phyloP scores from a whole-genome alignment of 2,329 filamentous ascomycete species.

The Aureobasidium sp. region DNA sequence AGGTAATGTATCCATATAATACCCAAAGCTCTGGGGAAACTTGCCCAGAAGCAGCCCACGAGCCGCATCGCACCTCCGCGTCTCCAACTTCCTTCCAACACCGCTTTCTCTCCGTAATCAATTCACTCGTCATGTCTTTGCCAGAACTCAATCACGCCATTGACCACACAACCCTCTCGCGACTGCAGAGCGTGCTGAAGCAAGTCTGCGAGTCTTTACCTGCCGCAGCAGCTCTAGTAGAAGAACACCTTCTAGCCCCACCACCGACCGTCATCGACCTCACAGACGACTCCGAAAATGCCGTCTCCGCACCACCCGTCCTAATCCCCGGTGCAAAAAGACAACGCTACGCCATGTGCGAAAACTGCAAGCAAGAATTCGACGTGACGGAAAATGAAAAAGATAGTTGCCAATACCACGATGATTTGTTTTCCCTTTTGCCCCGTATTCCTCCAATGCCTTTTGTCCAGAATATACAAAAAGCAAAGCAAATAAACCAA shows the following conservation, averaged over 20 bases:
- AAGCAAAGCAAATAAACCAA: too few species aligned
- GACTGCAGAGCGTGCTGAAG: neutral
- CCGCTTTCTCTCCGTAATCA: neutral
- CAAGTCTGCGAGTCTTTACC: neutral
- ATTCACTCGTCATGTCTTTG: neutral
- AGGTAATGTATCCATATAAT: neutral
- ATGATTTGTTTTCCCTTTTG: neutral
- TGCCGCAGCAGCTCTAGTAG: neutral
- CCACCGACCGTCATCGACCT: neutral
- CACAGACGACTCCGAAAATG: neutral
- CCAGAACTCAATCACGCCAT: neutral
- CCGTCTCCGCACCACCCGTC: too few species aligned
- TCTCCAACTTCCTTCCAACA: neutral
- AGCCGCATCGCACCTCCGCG: neutral
- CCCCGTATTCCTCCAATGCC: neutral
- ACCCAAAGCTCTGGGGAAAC: neutral
- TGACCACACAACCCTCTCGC: neutral
- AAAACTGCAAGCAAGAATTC: constrained; percentile 24
- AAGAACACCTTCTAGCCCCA: neutral
- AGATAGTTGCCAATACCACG: constrained; percentile 21
- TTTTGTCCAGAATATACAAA: too few species aligned
- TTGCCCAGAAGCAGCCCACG: neutral
- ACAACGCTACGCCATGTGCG: constrained; percentile 15
- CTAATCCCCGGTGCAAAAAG: neutral
- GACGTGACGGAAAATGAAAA: constrained; percentile 20